These are phyloP conservation scores for Tilletia indica DNA, from an alignment of 1,284 basidiomycete genomes.

Conservation along the genomic window DNA sequence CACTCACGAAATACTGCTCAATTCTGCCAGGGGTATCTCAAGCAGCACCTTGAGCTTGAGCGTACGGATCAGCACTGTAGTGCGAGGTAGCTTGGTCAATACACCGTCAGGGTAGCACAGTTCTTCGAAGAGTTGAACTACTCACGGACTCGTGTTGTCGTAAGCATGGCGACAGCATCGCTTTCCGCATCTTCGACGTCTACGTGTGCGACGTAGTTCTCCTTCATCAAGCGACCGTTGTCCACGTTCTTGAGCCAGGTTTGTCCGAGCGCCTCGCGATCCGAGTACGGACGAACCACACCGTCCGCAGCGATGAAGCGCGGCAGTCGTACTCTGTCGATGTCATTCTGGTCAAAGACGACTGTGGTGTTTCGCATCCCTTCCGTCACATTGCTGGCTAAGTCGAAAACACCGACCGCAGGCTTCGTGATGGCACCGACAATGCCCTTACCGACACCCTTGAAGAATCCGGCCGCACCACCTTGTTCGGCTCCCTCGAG, in stretches of 20 bases:
- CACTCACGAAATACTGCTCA: slow-evolving; percentile 72
- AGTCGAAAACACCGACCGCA: slow-evolving; percentile 91
- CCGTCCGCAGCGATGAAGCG: slow-evolving; percentile 69
- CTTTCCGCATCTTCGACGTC: slow-evolving; percentile 61
- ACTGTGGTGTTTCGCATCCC: slow-evolving; percentile 93
- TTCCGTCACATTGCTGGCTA: slow-evolving; percentile 93
- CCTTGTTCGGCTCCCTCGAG: slow-evolving; percentile 93
- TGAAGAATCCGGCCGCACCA: slow-evolving; percentile 94
- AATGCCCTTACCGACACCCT: slow-evolving; percentile 92
- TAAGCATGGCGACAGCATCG: slow-evolving; percentile 51
- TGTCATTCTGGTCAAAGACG: slow-evolving; percentile 87
- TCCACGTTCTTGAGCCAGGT: slow-evolving; percentile 93
- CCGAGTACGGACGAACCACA: slow-evolving; percentile 64
- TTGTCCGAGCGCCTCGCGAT: slow-evolving; percentile 87
- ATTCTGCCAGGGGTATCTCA: slow-evolving; percentile 84
- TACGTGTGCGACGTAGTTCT: slow-evolving; percentile 82
- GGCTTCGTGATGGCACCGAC: slow-evolving; percentile 95
- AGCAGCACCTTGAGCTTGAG: slow-evolving; percentile 81
- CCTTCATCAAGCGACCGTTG: slow-evolving; percentile 77
- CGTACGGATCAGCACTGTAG: slow-evolving; percentile 83
- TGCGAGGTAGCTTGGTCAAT: slow-evolving; percentile 64
- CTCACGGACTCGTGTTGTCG: slow-evolving; percentile 40
- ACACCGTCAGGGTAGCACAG: no score
- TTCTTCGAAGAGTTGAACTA: not conserved
- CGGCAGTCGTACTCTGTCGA: slow-evolving; percentile 85